These are phyloP conservation scores for Arthrobotrys sinensis DNA, from an alignment of 2,329 filamentous ascomycete genomes.

Conservation along the genomic window DNA sequence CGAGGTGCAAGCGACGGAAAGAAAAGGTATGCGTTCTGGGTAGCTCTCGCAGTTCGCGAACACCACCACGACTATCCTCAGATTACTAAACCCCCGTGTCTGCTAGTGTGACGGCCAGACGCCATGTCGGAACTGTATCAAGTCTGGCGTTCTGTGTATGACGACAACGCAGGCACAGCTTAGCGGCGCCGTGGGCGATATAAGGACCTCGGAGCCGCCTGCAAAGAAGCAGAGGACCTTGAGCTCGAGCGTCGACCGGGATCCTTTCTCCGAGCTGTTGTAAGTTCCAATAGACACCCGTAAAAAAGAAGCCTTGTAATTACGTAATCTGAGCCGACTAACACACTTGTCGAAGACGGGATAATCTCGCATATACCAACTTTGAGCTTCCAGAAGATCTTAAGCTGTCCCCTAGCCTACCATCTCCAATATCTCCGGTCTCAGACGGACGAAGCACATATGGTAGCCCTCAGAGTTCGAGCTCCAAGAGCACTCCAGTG, in stretches of 20 bases:
- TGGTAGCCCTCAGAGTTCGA: conserved; percentile 28
- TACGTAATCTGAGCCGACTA: conserved; percentile 5
- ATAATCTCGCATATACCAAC: conserved; percentile 23
- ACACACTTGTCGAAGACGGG: neutral
- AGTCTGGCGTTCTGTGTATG: conserved; percentile 53
- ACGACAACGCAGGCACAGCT: conserved; percentile 56
- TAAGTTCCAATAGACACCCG: conserved; percentile 18
- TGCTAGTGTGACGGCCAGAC: conserved; percentile 54
- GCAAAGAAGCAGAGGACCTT: conserved; percentile 49
- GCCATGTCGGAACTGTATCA: conserved; percentile 55
- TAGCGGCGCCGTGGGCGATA: conserved; percentile 44
- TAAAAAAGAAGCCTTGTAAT: neutral
- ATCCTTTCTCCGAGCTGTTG: conserved; percentile 42
- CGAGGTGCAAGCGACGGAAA: conserved; percentile 57
- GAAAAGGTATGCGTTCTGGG: conserved; percentile 46
- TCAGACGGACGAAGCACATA: conserved; percentile 38
- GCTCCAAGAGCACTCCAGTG: neutral
- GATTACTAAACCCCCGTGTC: conserved; percentile 13
- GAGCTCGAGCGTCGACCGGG: conserved; percentile 15
- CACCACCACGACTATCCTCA: neutral
- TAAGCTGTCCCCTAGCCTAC: conserved; percentile 35
- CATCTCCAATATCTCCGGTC: conserved; percentile 46
- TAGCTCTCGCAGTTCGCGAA: neutral
- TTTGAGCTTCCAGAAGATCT: conserved; percentile 26
- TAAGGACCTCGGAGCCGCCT: conserved; percentile 47